Evolutionary conservation across 139 green algal species (phyloP), one percentile per base, ranked within the genome.

Genomic region (Haematococcus sp.): DNA sequence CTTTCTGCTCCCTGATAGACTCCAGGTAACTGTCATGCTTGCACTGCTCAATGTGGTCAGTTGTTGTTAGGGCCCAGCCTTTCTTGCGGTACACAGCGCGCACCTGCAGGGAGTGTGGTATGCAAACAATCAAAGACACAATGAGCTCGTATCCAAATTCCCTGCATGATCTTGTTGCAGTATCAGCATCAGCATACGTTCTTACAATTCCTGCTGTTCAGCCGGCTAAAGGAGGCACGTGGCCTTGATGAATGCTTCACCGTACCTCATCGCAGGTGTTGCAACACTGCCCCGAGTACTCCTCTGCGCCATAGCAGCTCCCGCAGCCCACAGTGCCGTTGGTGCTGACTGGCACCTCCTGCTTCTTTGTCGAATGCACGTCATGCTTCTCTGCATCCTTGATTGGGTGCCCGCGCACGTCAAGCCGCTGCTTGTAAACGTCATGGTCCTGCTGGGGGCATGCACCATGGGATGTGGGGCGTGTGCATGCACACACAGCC

Each of bases 301-400:
- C 79, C 74, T 98, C 88, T 9, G 95, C 93, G 7, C 95, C 95
- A 69, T 98, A 99, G 86, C 95, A 99, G 69, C 80, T 93, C 56
- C 91, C 92, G 75, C 95, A 99, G 20, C 58, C 77, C 7, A 1
- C 69, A 16, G 76, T 85, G 1, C 28, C 60, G 2, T 68, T 33
- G 22, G 68, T 49, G 27, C 75, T 81, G 30, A 63, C 51, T 1
- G 56, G 60, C 19, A 66, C 71, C 11, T 7, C 40, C 40, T 49
- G 40, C 32, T 84, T 73, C 65, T 84, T 83, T 0, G 81, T 86
- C 0, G 67, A 56, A 1, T 79, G 49, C 5, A 93, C 77, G 51
- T 91, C 79, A 66, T 96, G 85, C 69, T 84, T 71, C 66, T 86
- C 88, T 27, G 74, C 76, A 27, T 92, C 79, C 15, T 85, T 76